Conservation (phyloP, 148 eudicot genomes). For the Rhododendron mucronatum region DNA sequence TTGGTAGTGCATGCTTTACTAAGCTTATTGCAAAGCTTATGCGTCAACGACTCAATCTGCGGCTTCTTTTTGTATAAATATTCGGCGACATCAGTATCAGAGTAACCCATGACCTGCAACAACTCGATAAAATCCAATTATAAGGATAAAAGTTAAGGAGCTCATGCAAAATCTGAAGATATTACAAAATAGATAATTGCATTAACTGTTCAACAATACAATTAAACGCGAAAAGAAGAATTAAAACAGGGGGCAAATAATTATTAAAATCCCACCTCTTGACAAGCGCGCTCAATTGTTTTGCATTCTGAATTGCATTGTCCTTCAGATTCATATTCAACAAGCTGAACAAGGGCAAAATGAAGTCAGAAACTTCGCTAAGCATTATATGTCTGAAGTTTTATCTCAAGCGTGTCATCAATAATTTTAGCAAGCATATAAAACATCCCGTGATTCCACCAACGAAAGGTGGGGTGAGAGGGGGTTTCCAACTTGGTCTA, state of each 20-base stretch:
- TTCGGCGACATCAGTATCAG: slow-evolving; percentile 93
- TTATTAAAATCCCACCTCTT: slow-evolving; percentile 50
- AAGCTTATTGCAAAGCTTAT: slow-evolving; percentile 73
- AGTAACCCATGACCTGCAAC: slow-evolving; percentile 78
- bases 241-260: neutral
- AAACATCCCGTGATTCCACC: neutral
- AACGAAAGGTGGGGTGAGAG: neutral
- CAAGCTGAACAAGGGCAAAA: slow-evolving; percentile 48
- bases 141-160: neutral
- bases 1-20: slow-evolving; percentile 62
- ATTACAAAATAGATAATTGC: neutral
- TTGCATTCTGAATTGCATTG: slow-evolving; percentile 88
- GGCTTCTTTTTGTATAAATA: slow-evolving; percentile 69
- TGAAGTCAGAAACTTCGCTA: neutral
- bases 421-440: neutral
- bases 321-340: slow-evolving; percentile 86
- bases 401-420: neutral
- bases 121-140: neutral
- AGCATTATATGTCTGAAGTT: neutral
- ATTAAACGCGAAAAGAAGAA: neutral
- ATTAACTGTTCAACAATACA: neutral
- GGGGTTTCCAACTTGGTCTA: neutral
- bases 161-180: neutral
- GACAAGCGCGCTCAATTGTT: slow-evolving; percentile 95
- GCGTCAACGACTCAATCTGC: slow-evolving; percentile 45